phyloP scores from a whole-genome alignment of 208 protist genomes.

The Trypanosoma avium region DNA sequence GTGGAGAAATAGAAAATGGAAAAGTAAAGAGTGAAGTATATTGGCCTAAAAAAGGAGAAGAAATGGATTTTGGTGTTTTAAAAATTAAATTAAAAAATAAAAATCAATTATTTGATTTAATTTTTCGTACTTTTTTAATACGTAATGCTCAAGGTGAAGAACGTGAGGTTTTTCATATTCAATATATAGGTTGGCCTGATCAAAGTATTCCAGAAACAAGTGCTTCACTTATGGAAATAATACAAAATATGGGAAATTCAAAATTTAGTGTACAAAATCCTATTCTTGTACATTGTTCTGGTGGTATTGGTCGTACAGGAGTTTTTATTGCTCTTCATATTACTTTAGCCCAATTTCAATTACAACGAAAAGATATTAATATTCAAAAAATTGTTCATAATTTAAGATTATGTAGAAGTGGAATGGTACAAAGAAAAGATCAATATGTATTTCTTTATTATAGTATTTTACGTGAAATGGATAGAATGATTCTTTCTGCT shows the following conservation, averaged over 20 bases:
- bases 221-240: slow-evolving; percentile 73
- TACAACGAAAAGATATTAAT: slow-evolving; percentile 50
- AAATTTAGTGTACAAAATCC: slow-evolving; percentile 45
- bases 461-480: slow-evolving; percentile 67
- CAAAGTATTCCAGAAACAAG: slow-evolving; percentile 79
- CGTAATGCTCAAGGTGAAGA: slow-evolving; percentile 47
- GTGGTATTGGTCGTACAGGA: slow-evolving; percentile 83
- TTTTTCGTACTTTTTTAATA: slow-evolving; percentile 52
- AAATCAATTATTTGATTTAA: slow-evolving; percentile 41
- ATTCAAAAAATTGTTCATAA: slow-evolving; percentile 61
- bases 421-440: slow-evolving; percentile 83
- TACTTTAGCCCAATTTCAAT: slow-evolving; percentile 68
- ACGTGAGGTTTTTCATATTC: slow-evolving; percentile 72
- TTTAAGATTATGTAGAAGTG: slow-evolving; percentile 71
- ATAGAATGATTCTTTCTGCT: slow-evolving; percentile 71
- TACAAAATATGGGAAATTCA: slow-evolving; percentile 61
- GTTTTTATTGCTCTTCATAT: slow-evolving; percentile 87
- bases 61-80: slow-evolving; percentile 53
- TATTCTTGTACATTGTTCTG: slow-evolving; percentile 87
- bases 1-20: slow-evolving; percentile 61
- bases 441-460: slow-evolving; percentile 87
- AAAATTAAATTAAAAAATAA: slow-evolving; percentile 47
- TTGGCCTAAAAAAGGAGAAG: slow-evolving; percentile 54
- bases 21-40: slow-evolving; percentile 81
- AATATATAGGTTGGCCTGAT: slow-evolving; percentile 87